Evolutionary conservation across 1,139 yeast species (phyloP), one percentile per base, ranked within the genome.

Genomic region (Taphrina populina): DNA sequence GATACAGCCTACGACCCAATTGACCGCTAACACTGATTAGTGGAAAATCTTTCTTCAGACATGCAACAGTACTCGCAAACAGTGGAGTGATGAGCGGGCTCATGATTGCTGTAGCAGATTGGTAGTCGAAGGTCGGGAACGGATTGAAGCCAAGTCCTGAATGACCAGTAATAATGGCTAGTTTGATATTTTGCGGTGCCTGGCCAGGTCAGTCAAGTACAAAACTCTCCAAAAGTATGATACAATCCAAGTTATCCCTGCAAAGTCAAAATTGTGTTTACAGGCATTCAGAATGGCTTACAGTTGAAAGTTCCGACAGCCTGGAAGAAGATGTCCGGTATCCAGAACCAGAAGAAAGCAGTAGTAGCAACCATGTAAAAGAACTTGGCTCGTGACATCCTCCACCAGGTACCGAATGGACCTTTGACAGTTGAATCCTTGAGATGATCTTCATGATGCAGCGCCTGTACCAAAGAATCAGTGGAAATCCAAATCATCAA

Each of bases 391-490:
- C 83, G 70, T 2, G 80, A 72, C 29, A 78, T 71, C 23, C 67
- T 70, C 84, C 84, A 80, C 7, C 82, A 80, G 58, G 79, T 77
- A 56, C 78, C 66, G 67, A 82, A 70, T 81, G 74, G 64, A 80
- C 80, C 58, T 83, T 79, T 64, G 81, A 80, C 71, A 63, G 81
- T 40, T 21, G 34, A 40, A 15, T 27, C 45, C 2, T 5, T 17
- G 23, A 40, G 15, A 10, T 6, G n/a, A 15, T 40, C 45, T 27
- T 40, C 45, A 3, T 40, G 34, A 17, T 54, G 58, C 15, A 54
- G 47, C 3, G 56, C 45, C 43, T 37, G n/a, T n/a, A n/a, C n/a
- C n/a, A 37, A 37, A 6, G 11, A 11, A 19, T 37, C 29, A 37
- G 29, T 11, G 10, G 15, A 32, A 10, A 6, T 24, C 20, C n/a